These are phyloP conservation scores for Pilasporangium apinafurcum DNA, from an alignment of 352 stramenopile species.

Conservation along the genomic window DNA sequence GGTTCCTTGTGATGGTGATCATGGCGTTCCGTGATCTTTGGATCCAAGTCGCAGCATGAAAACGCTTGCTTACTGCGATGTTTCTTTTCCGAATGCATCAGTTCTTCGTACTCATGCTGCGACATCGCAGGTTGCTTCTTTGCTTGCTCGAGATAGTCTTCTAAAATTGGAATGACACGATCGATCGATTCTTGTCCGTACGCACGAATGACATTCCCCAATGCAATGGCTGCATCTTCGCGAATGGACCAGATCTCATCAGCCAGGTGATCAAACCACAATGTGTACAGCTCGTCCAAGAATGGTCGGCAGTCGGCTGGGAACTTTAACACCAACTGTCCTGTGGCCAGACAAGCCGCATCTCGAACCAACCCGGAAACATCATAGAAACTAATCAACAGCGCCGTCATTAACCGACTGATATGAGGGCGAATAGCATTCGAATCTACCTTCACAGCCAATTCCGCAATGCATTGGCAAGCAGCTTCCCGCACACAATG, in stretches of 20 bases:
- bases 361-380: slow-evolving; percentile 95
- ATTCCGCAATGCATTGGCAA: slow-evolving; percentile 94
- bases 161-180: slow-evolving; percentile 62
- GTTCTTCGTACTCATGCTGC: slow-evolving; percentile 87
- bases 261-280: slow-evolving; percentile 94
- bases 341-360: slow-evolving; percentile 88
- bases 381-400: slow-evolving; percentile 95
- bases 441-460: slow-evolving; percentile 86
- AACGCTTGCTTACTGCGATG: slow-evolving; percentile 94
- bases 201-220: slow-evolving; percentile 91
- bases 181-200: slow-evolving; percentile 84
- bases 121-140: slow-evolving; percentile 90
- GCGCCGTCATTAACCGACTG: slow-evolving; percentile 62
- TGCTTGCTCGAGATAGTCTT: slow-evolving; percentile 76
- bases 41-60: slow-evolving; percentile 93
- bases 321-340: slow-evolving; percentile 78
- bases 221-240: slow-evolving; percentile 92
- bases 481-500: slow-evolving; percentile 94
- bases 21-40: slow-evolving; percentile 88
- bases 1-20: slow-evolving; percentile 84
- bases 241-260: slow-evolving; percentile 97
- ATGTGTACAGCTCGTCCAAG: slow-evolving; percentile 78
- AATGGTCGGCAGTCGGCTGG: slow-evolving; percentile 84
- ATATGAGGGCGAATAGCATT: slow-evolving; percentile 68
- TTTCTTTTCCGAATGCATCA: slow-evolving; percentile 88